Conservation (phyloP, 306 rosid genomes). For the Corylus heterophylla region DNA sequence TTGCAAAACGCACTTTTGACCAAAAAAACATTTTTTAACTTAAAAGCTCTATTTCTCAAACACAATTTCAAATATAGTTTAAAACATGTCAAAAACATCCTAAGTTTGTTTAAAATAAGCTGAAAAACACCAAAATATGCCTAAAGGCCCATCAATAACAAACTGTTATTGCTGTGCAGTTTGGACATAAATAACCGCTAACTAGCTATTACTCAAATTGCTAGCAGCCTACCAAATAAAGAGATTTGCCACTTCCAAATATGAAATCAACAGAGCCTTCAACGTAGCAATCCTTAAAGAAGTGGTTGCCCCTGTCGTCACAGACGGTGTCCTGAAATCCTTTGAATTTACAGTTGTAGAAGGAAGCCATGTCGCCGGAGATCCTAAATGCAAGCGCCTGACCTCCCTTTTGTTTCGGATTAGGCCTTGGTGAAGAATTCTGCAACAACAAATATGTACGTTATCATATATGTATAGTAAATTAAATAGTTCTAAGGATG, state of each 20-base stretch:
- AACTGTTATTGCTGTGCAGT: too few species aligned
- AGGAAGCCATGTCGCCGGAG: conserved; percentile 32
- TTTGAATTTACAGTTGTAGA: conserved; percentile 37
- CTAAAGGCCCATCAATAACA: too few species aligned
- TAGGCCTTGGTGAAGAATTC: conserved; percentile 50
- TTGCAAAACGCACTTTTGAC: too few species aligned
- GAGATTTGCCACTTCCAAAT: conserved; percentile 43
- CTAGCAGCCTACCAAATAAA: conserved; percentile 37
- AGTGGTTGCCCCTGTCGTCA: conserved; percentile 46
- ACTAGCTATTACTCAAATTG: too few species aligned
- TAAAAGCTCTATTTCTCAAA: too few species aligned
- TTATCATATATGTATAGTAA: background rate
- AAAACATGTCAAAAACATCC: too few species aligned
- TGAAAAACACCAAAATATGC: too few species aligned
- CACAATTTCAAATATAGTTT: too few species aligned
- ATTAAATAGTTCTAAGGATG: background rate
- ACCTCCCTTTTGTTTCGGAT: conserved; percentile 20
- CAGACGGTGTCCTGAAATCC: conserved; percentile 58
- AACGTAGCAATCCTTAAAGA: conserved; percentile 47
- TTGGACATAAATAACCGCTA: too few species aligned
- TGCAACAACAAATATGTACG: background rate
- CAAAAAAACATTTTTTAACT: too few species aligned
- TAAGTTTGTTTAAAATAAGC: too few species aligned
- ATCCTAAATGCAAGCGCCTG: conserved; percentile 57
- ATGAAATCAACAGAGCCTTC: conserved; percentile 49